phyloP scores from a whole-genome alignment of 2,329 filamentous ascomycete genomes.

The Fusarium tuaranense region DNA sequence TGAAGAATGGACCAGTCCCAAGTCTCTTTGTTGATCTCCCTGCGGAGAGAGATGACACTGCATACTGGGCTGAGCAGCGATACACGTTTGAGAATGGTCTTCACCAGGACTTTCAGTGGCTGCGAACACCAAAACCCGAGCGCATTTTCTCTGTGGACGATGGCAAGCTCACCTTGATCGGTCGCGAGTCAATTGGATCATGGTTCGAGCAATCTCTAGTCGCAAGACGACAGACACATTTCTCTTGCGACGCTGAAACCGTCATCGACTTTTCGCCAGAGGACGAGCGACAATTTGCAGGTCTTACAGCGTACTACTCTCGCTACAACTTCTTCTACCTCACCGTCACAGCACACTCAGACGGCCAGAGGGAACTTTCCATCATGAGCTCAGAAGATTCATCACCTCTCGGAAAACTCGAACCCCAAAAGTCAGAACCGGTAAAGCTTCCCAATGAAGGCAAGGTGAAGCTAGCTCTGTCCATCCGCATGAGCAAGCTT shows the following conservation, averaged over 20 bases:
- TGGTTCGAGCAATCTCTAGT: slow-evolving; percentile 71
- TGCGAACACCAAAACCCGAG: slow-evolving; percentile 66
- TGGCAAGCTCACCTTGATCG: slow-evolving; percentile 59
- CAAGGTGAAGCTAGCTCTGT: slow-evolving; percentile 64
- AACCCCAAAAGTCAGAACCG: slow-evolving; percentile 55
- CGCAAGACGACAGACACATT: slow-evolving; percentile 67
- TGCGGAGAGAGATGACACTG: slow-evolving; percentile 57
- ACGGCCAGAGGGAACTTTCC: slow-evolving; percentile 68
- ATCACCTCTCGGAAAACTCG: slow-evolving; percentile 63
- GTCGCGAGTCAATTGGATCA: slow-evolving; percentile 65
- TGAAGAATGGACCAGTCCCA: slow-evolving; percentile 68
- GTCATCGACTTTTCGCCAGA: slow-evolving; percentile 63
- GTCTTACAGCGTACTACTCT: slow-evolving; percentile 71
- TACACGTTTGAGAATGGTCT: slow-evolving; percentile 62
- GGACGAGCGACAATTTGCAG: slow-evolving; percentile 72
- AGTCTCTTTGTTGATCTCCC: slow-evolving; percentile 65
- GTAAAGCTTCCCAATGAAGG: slow-evolving; percentile 65
- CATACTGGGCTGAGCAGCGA: slow-evolving; percentile 62
- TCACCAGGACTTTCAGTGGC: slow-evolving; percentile 68
- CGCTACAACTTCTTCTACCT: slow-evolving; percentile 76
- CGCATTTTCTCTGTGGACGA: slow-evolving; percentile 60
- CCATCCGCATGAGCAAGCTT: slow-evolving; percentile 62
- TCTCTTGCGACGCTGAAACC: slow-evolving; percentile 71
- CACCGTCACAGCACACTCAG: slow-evolving; percentile 66
- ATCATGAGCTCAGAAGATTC: slow-evolving; percentile 68